phyloP scores from a whole-genome alignment of 2,329 filamentous ascomycete genomes.

The Phyllosticta citribraziliensis region DNA sequence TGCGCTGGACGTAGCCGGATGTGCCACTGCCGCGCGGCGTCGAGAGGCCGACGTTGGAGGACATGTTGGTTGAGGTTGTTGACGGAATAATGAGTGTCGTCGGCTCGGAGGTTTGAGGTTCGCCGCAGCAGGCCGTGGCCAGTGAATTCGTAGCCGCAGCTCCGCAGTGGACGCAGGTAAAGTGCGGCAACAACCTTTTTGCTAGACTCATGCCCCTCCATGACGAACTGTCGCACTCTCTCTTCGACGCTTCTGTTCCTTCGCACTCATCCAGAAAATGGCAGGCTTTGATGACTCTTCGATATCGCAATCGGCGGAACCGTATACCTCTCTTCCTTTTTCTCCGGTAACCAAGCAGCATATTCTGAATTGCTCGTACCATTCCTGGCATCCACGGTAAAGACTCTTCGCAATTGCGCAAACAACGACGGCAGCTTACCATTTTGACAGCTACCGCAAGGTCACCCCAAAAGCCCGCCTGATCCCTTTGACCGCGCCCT shows the following conservation, averaged over 20 bases:
- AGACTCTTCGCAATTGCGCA: neutral
- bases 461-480: slow-evolving; percentile 79
- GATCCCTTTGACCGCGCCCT: slow-evolving; percentile 63
- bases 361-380: slow-evolving; percentile 89
- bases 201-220: neutral
- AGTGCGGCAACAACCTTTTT: neutral
- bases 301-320: neutral
- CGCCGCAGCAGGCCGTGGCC: neutral
- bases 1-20: slow-evolving; percentile 95
- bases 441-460: slow-evolving; percentile 56
- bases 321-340: slow-evolving; percentile 50
- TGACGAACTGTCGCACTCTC: neutral
- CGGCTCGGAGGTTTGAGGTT: neutral
- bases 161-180: neutral
- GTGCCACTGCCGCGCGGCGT: slow-evolving; percentile 93
- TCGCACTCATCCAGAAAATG: neutral
- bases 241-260: neutral
- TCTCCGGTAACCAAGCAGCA: slow-evolving; percentile 76
- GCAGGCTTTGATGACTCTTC: neutral
- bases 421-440: neutral
- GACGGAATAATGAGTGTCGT: neutral
- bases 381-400: slow-evolving; percentile 76
- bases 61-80: slow-evolving; percentile 48
- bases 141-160: neutral
- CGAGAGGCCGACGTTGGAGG: slow-evolving; percentile 90